A percentile compares a stretch with the other conserved stretches of the same genome.
phyloP scores from a whole-genome alignment of 2,329 filamentous ascomycete genomes.

The Diaporthe caulivora region DNA sequence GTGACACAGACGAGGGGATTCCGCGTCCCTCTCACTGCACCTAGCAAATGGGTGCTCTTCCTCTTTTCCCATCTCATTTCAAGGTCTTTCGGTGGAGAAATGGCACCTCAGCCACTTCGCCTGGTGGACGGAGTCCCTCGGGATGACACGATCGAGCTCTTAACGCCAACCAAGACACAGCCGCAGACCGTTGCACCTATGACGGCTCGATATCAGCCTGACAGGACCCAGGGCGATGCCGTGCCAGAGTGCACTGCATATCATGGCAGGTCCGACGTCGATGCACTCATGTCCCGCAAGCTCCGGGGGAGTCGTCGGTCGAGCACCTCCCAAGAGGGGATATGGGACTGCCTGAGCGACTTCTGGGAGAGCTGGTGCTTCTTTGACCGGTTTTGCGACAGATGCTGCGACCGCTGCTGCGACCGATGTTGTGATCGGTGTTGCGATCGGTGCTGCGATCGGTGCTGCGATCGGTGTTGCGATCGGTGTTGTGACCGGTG shows the following conservation, averaged over 20 bases:
- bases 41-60: not conserved
- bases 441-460: conserved; percentile 27
- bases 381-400: conserved; percentile 26
- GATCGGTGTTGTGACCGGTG: conserved; percentile 27
- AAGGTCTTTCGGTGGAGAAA: not conserved
- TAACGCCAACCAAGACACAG: conserved; percentile 1
- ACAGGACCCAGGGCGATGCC: not conserved
- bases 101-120: not conserved
- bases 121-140: not conserved
- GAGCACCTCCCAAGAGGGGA: not conserved
- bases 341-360: conserved; percentile 18
- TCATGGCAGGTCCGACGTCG: conserved; percentile 10
- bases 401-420: conserved; percentile 10
- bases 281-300: conserved; percentile 6
- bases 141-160: conserved; percentile 11
- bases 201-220: conserved; percentile 1
- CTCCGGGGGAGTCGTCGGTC: not conserved
- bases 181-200: not conserved
- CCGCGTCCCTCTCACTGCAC: not conserved
- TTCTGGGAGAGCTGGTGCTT: conserved; percentile 33
- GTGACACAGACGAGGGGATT: not conserved
- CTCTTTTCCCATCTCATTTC: not conserved
- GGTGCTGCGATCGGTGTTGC: conserved; percentile 14
- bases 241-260: not conserved
- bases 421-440: conserved; percentile 21